Conservation (phyloP, 176 grass and related monocot species). For the Secale cereale region DNA sequence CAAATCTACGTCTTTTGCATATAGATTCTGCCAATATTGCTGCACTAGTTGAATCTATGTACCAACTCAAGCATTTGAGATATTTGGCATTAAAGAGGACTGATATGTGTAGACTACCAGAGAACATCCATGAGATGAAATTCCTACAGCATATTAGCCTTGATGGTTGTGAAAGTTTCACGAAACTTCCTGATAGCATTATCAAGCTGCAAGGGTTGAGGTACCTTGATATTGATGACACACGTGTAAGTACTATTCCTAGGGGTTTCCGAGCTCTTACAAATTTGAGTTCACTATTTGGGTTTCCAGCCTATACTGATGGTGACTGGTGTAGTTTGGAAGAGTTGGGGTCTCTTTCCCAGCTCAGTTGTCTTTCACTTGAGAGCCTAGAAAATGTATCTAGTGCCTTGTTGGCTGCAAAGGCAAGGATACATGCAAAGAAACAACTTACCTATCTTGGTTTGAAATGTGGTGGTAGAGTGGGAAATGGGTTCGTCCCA, state of each 20-base stretch:
- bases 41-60: not conserved
- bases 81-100: not conserved
- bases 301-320: not conserved
- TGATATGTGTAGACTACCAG: not conserved
- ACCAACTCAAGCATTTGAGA: not conserved
- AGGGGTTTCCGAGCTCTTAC: not conserved
- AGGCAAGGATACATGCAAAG: not conserved
- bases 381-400: not conserved
- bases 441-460: not conserved
- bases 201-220: not conserved
- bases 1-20: not conserved
- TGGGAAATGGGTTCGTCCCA: not conserved
- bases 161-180: not conserved
- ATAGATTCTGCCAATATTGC: not conserved
- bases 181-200: not conserved
- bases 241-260: not conserved
- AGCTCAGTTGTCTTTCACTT: not conserved
- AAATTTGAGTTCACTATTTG: not conserved
- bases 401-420: not conserved
- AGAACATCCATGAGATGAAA: not conserved
- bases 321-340: constrained; percentile 1
- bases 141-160: not conserved
- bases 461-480: not conserved
- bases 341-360: constrained; percentile 9
- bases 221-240: not conserved